Evolutionary conservation across 148 eudicot species (phyloP), one percentile per base, ranked within the genome.

Genomic region (Tetragonia tetragonoides): DNA sequence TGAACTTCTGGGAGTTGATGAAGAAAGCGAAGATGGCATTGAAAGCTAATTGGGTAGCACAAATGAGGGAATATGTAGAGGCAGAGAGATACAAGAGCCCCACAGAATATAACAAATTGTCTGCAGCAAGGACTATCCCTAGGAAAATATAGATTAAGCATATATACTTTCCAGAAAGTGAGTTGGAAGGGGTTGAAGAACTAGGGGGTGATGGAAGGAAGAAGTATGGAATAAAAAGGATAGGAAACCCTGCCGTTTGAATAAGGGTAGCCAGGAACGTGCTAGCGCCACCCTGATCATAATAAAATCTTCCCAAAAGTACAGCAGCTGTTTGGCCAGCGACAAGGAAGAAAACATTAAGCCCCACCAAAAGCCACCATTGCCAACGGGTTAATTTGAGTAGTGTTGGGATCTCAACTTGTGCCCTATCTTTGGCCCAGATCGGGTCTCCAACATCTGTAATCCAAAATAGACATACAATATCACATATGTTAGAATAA

Each of bases 21-120:
- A 95, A 91, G 82, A 73, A 91, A 17, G 99, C 86, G 76, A 87
- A 91, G 60, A 95, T 42, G 2, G 95, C 97, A 75, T 89, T 92
- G 80, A 87, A 95, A 16, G 82, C 92, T 77, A 95, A 81, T 65
- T 92, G 96, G 71, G 92, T 87, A 7, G 98, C 93, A 77, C 98
- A 92, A 71, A 95, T 87, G 83, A 95, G 97, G 40, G 98, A 91
- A 70, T 95, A 92, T 53, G 98, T 92, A 46, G 97, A 92, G 69
- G 92, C 95, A 2, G 98, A 89, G 74, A 95, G 90, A 79, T 95
- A 92, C 37, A 87, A 53, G 34, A 95, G 87, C 34, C 94, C 98
- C 24, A 83, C 56, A 10, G 98, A 92, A 69, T 90, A 95, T 10
- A 95, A 73, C 86, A 88, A 85, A 49, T 91, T 89, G 70, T 92